A percentile compares a stretch with the other conserved stretches of the same genome.
phyloP scores from a whole-genome alignment of 768 basidiomycete species.

The Suillus sp. region DNA sequence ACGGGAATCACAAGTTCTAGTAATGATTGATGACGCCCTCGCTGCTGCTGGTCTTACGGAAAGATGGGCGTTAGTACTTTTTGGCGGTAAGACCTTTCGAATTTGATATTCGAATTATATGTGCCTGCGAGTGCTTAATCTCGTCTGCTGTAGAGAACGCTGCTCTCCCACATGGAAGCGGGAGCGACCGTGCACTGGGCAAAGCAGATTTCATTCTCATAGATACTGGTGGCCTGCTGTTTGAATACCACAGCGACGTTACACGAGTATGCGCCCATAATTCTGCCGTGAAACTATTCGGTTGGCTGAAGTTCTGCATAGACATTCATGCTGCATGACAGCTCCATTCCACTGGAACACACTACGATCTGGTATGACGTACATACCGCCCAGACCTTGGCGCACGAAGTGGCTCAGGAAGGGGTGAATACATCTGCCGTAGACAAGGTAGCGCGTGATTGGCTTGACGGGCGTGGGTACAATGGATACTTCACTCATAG shows the following conservation, averaged over 20 bases:
- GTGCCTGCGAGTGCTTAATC: not conserved
- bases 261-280: constrained; percentile 57
- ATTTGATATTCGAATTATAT: not conserved
- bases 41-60: constrained; percentile 57
- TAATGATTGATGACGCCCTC: constrained; percentile 60
- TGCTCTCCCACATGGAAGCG: constrained; percentile 81
- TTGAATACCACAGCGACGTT: constrained; percentile 79
- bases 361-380: constrained; percentile 66
- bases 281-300: not conserved
- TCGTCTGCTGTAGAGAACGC: constrained; percentile 63
- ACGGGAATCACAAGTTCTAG: constrained; percentile 67
- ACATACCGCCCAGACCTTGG: constrained; percentile 59
- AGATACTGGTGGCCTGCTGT: constrained; percentile 69
- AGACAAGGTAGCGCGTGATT: constrained; percentile 61
- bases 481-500: constrained; percentile 76
- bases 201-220: constrained; percentile 69
- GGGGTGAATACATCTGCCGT: constrained; percentile 55
- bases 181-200: constrained; percentile 63
- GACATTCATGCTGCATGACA: constrained; percentile 69
- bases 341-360: constrained; percentile 55
- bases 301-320: constrained; percentile 18
- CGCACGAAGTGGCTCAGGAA: constrained; percentile 47
- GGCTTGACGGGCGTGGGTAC: constrained; percentile 46
- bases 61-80: constrained; percentile 67
- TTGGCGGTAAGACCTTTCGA: constrained; percentile 60